Evolutionary conservation across 2,329 filamentous ascomycete genomes (phyloP).

Genomic region (Talaromyces islandicus): DNA sequence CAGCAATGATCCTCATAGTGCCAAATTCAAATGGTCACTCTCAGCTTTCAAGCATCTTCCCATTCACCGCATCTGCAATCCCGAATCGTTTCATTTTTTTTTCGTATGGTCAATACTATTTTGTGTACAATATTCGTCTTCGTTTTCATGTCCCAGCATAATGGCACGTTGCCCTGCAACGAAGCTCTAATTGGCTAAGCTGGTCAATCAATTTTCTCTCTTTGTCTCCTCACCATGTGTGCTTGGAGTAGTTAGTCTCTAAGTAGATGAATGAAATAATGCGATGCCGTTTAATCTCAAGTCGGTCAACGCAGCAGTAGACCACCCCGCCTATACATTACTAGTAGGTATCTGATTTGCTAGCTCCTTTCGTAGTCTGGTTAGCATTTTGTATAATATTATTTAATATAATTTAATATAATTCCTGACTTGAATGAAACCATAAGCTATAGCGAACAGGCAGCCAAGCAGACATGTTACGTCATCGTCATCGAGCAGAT

Average conservation of each 20-base stretch:
- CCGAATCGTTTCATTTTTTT: background rate
- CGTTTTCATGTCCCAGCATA: background rate
- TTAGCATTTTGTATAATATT: no score
- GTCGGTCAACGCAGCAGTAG: no score
- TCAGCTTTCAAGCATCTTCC: background rate
- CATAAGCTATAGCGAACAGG: no score
- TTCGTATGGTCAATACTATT: background rate
- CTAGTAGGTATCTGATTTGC: no score
- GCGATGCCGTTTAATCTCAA: background rate
- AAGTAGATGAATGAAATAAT: background rate
- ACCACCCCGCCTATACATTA: no score
- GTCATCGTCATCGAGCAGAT: slow-evolving; percentile 1
- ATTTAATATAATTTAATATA: no score
- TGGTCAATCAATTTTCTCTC: background rate
- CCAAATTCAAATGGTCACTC: background rate
- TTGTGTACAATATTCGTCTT: background rate
- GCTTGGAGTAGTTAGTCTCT: background rate
- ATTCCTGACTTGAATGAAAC: no score
- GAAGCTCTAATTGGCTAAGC: background rate
- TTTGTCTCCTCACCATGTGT: background rate
- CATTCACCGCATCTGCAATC: background rate
- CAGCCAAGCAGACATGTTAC: background rate
- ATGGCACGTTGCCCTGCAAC: background rate
- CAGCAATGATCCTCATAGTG: background rate
- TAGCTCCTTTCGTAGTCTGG: no score